Base-by-base conservation (phyloP, 2,329 filamentous ascomycete species). In the Tothia fuscella region DNA sequence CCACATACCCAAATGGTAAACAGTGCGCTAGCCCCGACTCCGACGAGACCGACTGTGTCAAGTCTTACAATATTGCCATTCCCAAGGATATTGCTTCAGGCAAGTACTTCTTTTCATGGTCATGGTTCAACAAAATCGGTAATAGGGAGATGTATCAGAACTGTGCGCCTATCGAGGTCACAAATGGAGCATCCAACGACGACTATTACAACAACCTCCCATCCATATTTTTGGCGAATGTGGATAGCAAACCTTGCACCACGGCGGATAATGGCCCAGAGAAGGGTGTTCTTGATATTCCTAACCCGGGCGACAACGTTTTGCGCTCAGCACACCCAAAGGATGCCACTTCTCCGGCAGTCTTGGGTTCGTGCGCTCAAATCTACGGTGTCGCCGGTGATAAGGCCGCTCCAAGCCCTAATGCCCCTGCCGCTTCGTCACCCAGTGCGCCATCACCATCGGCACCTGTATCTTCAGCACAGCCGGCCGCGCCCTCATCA, bases 91-190 rank as follows among this genome's bases (percentile, higher is more conserved):
- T 95, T 32, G 75, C 78, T 2, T 67, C 80, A 2, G 89, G 89
- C 6, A 69, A 82, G 24, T 82, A 80, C 26, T 80, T 80, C 0
- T 66, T 95, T 7, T 84, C 85, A 0, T 95, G 87, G 86, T 84
- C 83, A 2, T 95, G 83, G 89, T 80, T 89, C 66, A 95, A 94
- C 57, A 76, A 80, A 46, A 60, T 93, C 4, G 88, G 89, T 4
- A 89, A 93, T 64, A 77, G 87, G 1, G 89, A 96, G 57, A 84
- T 94, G 72, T 96, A 96, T 71, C 93, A 93, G 86, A 91, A 94
- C 70, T 96, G 91, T 51, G 85, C 82, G 0, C 76, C 83, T 0
- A 62, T 93, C 41, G 72, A 64, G 0, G 66, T 94, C 17, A 75
- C 72, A 1, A 62, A 58, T 2, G 61, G 62, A 16, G 54, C 57